Base-by-base conservation (phyloP, 2,329 filamentous ascomycete species). In the Alternaria hordeiaustralica region DNA sequence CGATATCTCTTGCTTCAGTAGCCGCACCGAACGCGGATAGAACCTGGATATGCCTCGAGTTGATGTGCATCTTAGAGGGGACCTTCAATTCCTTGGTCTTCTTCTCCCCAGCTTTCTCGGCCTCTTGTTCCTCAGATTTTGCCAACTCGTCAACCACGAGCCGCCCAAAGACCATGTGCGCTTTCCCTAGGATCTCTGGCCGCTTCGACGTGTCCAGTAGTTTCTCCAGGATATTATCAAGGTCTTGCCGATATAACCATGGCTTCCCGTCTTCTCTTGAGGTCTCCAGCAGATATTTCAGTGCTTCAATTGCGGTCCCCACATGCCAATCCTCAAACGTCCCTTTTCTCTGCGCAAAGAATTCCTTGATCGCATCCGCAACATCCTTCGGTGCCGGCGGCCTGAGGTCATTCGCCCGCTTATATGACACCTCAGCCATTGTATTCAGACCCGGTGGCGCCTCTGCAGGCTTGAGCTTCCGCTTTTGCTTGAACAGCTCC, bases 391-490 rank as follows among this genome's bases (percentile, higher is more conserved):
- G 82, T 0, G 87, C 79, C 15, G 92, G 93, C 10, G 88, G 86
- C 33, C 93, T 87, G 36, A 89, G 83, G 55, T 87, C 85, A 60
- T 92, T 86, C 55, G 87, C 84, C 69, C 90, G 82, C 64, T 88
- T 87, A 69, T 87, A 87, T 56, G 87, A 83, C 77, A 93, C 87
- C 62, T 92, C 87, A 71, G 92, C 86, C 82, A 97, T 87, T 15
- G 86, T 87, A 67, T 89, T 88, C 73, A 94, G 87, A 57, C 93
- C 94, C 0, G 88, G 91, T 72, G 89, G 91, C 64, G 89, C 82
- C 71, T 89, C 85, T 55, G 89, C 84, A 21, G 88, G 84, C 76
- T 88, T 90, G 46, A 89, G 80, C 62, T 77, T 78, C 58, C 87
- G 84, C 18, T 88, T 85, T 10, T 87, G 82, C 71, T 89, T 88